Evolutionary conservation across 768 basidiomycete genomes (phyloP).

Genomic region (Phaeotremella fagi): DNA sequence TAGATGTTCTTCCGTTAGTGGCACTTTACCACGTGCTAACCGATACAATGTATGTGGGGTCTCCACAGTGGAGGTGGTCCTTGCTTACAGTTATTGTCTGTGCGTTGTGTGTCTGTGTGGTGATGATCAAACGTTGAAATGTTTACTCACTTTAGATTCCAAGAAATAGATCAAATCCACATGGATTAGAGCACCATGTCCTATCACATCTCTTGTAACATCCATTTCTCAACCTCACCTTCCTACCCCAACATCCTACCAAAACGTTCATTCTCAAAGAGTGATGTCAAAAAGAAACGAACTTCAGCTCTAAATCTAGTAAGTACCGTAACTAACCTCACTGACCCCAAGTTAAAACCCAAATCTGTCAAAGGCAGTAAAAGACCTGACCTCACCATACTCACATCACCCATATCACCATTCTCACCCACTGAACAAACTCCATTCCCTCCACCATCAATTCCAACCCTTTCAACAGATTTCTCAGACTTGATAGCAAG

Average conservation of each 20-base stretch:
- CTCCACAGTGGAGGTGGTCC: no score
- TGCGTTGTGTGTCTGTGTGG: background rate
- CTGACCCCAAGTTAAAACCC: background rate
- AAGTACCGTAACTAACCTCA: background rate
- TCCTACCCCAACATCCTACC: background rate
- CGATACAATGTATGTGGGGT: no score
- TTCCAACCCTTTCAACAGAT: no score
- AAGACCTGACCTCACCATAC: background rate
- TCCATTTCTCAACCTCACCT: background rate
- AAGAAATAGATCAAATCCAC: background rate
- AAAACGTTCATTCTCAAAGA: background rate
- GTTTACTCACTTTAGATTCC: no score
- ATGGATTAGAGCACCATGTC: no score
- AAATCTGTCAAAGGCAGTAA: background rate
- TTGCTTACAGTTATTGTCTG: no score
- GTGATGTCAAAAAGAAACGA: background rate
- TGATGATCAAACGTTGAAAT: no score
- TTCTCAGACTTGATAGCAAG: no score
- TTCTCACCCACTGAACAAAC: background rate
- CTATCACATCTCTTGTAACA: background rate
- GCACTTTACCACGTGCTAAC: no score
- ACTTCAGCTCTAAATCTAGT: background rate
- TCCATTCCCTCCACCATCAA: background rate
- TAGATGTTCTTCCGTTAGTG: no score
- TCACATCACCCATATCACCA: background rate